Evolutionary conservation across 2,329 filamentous ascomycete species (phyloP).

Genomic region (Microsporum audouinii): DNA sequence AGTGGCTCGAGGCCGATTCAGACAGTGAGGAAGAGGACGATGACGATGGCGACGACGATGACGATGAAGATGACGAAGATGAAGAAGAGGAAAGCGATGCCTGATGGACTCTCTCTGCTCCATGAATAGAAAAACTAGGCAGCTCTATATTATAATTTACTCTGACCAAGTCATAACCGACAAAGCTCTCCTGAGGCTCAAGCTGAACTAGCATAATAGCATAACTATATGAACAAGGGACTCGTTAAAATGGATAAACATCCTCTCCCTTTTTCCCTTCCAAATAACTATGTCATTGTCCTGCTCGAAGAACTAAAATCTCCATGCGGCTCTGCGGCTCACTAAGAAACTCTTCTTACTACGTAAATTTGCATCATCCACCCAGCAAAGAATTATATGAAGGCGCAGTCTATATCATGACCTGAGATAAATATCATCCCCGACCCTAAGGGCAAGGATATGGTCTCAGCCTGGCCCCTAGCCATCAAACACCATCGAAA

Average conservation of each 20-base stretch:
- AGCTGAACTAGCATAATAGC: too few relatives aligned
- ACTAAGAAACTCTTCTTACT: neutral
- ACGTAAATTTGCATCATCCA: too few relatives aligned
- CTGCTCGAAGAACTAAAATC: neutral
- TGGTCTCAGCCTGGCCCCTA: neutral
- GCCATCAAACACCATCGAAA: neutral
- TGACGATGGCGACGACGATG: conserved; percentile 47
- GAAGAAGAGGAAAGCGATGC: conserved; percentile 6
- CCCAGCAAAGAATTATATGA: neutral
- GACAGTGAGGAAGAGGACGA: conserved; percentile 60
- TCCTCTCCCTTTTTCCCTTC: neutral
- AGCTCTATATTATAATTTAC: neutral
- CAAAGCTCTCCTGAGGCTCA: too few relatives aligned
- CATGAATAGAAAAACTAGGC: neutral
- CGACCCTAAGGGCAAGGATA: neutral
- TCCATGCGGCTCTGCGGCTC: neutral
- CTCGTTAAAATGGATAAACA: neutral
- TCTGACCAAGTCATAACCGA: too few relatives aligned
- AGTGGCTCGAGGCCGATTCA: conserved; percentile 69
- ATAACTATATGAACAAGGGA: too few relatives aligned
- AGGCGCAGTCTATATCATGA: neutral
- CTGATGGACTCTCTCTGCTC: neutral
- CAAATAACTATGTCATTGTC: neutral
- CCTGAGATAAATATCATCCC: neutral
- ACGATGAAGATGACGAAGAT: conserved; percentile 19